Percentiles rank a stretch among this genome's conserved stretches.
phyloP scores from a whole-genome alignment of 768 basidiomycete genomes.

The Sporobolomyces pararoseus region DNA sequence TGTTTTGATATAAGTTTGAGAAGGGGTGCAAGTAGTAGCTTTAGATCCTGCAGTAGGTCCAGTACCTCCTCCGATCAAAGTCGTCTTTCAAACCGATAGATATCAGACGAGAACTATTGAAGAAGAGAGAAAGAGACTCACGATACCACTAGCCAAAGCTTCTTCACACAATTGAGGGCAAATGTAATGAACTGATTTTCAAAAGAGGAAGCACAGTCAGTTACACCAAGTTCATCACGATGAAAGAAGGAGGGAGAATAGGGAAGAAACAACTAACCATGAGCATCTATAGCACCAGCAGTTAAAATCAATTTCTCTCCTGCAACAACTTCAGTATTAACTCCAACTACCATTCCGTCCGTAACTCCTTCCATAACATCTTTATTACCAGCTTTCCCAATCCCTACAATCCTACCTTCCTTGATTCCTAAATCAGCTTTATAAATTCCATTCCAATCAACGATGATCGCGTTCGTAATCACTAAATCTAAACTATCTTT shows the following conservation, averaged over 20 bases:
- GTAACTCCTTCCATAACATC: conserved; percentile 81
- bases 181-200: conserved; percentile 66
- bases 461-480: conserved; percentile 88
- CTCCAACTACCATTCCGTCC: conserved; percentile 71
- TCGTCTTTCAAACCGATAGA: conserved; percentile 55
- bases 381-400: conserved; percentile 97
- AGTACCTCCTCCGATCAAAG: conserved; percentile 92
- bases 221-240: too few relatives aligned
- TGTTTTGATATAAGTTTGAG: conserved; percentile 77
- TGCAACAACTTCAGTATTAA: conserved; percentile 89
- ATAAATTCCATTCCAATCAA: conserved; percentile 94
- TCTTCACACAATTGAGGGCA: conserved; percentile 88
- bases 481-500: conserved; percentile 76
- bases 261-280: conserved; percentile 53
- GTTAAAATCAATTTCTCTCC: conserved; percentile 93
- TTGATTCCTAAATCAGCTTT: conserved; percentile 97
- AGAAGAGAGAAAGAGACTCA: neutral
- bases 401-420: conserved; percentile 62
- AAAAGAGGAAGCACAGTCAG: too few relatives aligned
- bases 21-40: conserved; percentile 92
- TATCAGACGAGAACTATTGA: neutral
- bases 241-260: neutral
- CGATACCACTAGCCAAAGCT: conserved; percentile 41
- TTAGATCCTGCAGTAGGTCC: conserved; percentile 84
- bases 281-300: conserved; percentile 85